Percentiles rank a stretch among this genome's conserved stretches.
phyloP scores from a whole-genome alignment of 257 asterid genomes.

The Cinchona pubescens region DNA sequence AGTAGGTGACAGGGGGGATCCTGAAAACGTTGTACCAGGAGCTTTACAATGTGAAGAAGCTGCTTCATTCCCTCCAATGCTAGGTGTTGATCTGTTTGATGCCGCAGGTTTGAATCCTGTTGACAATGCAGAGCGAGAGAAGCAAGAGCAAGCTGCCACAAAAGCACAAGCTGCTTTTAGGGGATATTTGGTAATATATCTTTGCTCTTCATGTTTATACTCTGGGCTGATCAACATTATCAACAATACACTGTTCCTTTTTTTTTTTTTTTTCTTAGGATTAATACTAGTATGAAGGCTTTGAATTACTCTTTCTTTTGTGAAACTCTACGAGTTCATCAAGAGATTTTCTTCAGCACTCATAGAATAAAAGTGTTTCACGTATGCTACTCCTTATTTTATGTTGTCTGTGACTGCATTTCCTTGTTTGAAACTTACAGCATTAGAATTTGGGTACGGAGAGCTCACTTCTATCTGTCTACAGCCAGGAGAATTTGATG shows the following conservation, averaged over 20 bases:
- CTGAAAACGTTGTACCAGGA: conserved; percentile 40
- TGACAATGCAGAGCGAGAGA: conserved; percentile 44
- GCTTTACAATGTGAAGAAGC: conserved; percentile 34
- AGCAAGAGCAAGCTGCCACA: conserved; percentile 64
- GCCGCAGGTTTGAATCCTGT: conserved; percentile 20
- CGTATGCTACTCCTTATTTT: neutral
- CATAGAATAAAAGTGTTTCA: neutral
- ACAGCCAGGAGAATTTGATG: neutral
- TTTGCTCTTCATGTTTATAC: neutral
- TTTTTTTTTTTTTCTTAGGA: too few relatives aligned
- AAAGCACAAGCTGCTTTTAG: conserved; percentile 78
- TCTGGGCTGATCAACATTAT: neutral
- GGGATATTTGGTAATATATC: conserved; percentile 69
- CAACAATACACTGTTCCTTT: neutral
- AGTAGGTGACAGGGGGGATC: conserved; percentile 35
- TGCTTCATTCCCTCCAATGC: conserved; percentile 38
- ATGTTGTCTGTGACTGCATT: neutral
- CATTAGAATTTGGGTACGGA: neutral
- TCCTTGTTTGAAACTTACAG: neutral
- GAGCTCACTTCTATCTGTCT: neutral
- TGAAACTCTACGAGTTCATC: neutral
- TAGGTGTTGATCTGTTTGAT: conserved; percentile 35
- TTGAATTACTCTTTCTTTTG: neutral
- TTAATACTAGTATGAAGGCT: neutral
- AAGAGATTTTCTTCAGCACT: neutral